Conservation (phyloP, 73 alveolate species). For the Paramecium pentaurelia region DNA sequence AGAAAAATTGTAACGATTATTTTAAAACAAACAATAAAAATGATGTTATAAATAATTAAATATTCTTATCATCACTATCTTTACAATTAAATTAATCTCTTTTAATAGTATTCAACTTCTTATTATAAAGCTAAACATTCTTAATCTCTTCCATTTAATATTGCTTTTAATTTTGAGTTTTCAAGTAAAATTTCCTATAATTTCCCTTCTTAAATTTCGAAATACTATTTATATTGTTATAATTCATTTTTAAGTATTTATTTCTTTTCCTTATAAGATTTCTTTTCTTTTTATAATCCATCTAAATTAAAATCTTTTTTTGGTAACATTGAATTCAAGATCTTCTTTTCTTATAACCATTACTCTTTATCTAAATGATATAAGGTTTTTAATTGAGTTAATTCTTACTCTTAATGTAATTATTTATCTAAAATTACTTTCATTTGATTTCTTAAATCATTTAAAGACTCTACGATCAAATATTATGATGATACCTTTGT, state of each 20-base stretch:
- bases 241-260: background rate
- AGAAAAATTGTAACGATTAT: constrained; percentile 42
- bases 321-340: background rate
- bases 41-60: background rate
- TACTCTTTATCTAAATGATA: background rate
- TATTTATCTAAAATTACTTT: background rate
- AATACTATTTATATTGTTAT: background rate
- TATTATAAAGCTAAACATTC: background rate
- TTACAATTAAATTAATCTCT: background rate
- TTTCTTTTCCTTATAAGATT: background rate
- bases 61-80: background rate
- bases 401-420: background rate
- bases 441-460: background rate
- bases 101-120: background rate
- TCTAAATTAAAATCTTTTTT: background rate
- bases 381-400: background rate
- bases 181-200: background rate
- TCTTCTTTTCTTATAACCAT: constrained; percentile 4
- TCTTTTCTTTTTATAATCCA: background rate
- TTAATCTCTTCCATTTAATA: background rate
- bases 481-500: background rate
- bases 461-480: background rate
- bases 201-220: background rate
- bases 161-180: background rate
- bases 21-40: background rate